Base-by-base conservation (phyloP, 1,284 basidiomycete genomes). In the Ganoderma multipileum region DNA sequence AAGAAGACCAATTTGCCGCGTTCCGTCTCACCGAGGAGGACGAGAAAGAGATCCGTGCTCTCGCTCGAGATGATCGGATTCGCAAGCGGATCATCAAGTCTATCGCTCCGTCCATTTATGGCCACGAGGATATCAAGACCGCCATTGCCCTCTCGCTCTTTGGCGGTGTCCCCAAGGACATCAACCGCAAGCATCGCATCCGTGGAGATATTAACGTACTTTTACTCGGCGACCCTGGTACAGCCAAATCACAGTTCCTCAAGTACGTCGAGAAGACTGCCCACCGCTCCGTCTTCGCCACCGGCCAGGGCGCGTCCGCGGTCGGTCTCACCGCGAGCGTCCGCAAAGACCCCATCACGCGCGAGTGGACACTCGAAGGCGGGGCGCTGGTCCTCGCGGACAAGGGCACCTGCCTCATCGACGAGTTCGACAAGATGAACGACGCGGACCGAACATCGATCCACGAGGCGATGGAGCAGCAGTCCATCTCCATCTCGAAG, bases 341-440 rank as follows among this genome's bases (percentile, higher is more conserved):
- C 28, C 91, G 98, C 70, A 99, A 98, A 81, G 97, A 99, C 78
- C 96, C 98, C 0, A 89, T 99, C 67, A 99, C 98, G 2, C 89
- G 92, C 61, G 98, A 99, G 83, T 99, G 98, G 98, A 99, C 97
- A 2, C 87, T 99, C 42, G 98, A 99, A 80, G 98, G 98, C 20
- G 98, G 97, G 20, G 97, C 97, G 3, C 86, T 99, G 12, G 98
- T 99, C 50, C 86, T 99, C 30, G 98, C 97, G 0, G 97, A 99
- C 83, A 98, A 98, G 83, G 97, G 97, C n/a, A 95, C 94, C 44
- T 99, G 98, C 77, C 85, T 99, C 41, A 99, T 99, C 75, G 97
- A 99, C 82, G 98, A 99, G 82, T 99, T 99, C 80, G 97, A 99
- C 86, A 99, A 99, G 86, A 99, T 99, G 97, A 99, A 99, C 83